Conservation (phyloP, 257 asterid genomes). For the Solanum pennellii region DNA sequence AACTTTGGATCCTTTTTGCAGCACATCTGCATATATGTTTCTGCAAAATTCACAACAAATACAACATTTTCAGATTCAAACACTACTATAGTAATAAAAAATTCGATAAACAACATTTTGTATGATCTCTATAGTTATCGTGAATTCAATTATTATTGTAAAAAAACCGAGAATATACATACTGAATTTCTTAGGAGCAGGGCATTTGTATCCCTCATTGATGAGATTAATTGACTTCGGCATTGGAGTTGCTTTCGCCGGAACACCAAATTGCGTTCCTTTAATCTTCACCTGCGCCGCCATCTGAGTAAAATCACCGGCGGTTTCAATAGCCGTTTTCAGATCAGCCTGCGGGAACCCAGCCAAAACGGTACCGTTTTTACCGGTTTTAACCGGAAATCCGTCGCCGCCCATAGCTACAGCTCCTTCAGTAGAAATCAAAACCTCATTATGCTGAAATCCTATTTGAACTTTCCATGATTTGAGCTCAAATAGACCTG, state of each 20-base stretch:
- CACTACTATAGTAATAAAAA: neutral
- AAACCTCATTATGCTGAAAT: conserved; percentile 59
- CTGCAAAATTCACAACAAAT: conserved; percentile 22
- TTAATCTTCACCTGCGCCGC: conserved; percentile 39
- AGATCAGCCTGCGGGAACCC: conserved; percentile 72
- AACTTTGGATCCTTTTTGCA: conserved; percentile 75
- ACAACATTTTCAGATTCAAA: neutral
- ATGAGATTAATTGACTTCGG: conserved; percentile 53
- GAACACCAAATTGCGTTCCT: conserved; percentile 74
- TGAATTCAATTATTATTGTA: neutral
- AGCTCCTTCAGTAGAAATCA: conserved; percentile 78
- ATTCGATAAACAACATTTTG: neutral
- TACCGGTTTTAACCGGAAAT: conserved; percentile 43
- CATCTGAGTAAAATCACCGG: conserved; percentile 60
- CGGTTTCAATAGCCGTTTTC: conserved; percentile 88
- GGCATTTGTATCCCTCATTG: conserved; percentile 73
- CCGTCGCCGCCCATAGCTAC: conserved; percentile 46
- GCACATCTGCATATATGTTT: conserved; percentile 48
- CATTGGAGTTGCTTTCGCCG: conserved; percentile 45
- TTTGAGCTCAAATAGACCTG: conserved; percentile 52
- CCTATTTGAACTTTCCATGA: conserved; percentile 57
- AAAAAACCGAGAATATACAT: neutral
- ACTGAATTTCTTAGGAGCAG: conserved; percentile 38
- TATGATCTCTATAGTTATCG: neutral
- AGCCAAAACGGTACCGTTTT: conserved; percentile 57